Evolutionary conservation across 805 yeast genomes (phyloP).

Genomic region (Yamadazyma sp.): DNA sequence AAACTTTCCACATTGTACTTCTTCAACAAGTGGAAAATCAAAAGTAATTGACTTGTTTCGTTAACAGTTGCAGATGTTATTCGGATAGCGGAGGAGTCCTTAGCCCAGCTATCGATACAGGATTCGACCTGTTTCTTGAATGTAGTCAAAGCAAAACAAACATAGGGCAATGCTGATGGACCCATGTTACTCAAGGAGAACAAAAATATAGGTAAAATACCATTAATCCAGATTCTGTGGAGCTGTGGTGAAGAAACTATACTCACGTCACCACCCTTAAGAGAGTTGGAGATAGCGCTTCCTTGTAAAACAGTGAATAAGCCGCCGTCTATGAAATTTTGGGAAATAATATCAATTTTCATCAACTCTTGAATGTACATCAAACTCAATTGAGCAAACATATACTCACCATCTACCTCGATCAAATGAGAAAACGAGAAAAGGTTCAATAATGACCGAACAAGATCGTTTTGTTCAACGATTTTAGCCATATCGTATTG

Average conservation of each 20-base stretch:
- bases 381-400: constrained; percentile 71
- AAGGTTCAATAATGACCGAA: constrained; percentile 59
- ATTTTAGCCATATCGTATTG: constrained; percentile 50
- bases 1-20: constrained; percentile 53
- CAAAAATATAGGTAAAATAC: constrained; percentile 67
- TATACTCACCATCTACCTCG: constrained; percentile 59
- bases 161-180: constrained; percentile 59
- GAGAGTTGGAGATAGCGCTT: constrained; percentile 64
- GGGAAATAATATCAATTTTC: constrained; percentile 61
- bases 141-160: constrained; percentile 58
- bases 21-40: constrained; percentile 59
- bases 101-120: constrained; percentile 69
- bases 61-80: constrained; percentile 37
- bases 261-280: constrained; percentile 64
- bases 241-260: constrained; percentile 53
- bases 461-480: constrained; percentile 57
- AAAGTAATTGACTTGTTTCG: constrained; percentile 57
- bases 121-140: constrained; percentile 66
- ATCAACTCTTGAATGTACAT: constrained; percentile 69
- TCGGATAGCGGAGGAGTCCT: constrained; percentile 46
- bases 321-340: constrained; percentile 61
- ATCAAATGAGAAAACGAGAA: constrained; percentile 68
- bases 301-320: constrained; percentile 66
- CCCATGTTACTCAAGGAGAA: constrained; percentile 64
- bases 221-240: constrained; percentile 85